A percentile compares a stretch with the other conserved stretches of the same genome.
These are phyloP conservation scores for Apophysomyces sp. DNA, from an alignment of 371 early-diverging fungal species.

Conservation along the genomic window DNA sequence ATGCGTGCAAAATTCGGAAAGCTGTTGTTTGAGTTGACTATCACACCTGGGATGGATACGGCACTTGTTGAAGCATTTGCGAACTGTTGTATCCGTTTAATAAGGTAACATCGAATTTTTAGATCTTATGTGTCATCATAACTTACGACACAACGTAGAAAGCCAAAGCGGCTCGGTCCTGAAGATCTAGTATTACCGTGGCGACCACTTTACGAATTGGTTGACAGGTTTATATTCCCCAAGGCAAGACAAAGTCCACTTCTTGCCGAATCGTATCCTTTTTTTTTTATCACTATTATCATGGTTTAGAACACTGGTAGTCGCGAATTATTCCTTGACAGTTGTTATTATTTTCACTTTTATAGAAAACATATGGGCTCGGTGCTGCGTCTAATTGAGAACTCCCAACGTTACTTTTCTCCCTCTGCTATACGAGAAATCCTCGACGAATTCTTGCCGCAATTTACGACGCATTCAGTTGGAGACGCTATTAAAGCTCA, in stretches of 20 bases:
- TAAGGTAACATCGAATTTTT: conserved; percentile 48
- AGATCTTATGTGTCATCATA: not conserved
- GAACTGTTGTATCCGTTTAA: conserved; percentile 48
- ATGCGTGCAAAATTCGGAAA: conserved; percentile 61
- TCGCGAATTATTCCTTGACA: not conserved
- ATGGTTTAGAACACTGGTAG: not conserved
- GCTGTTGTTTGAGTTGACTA: conserved; percentile 53
- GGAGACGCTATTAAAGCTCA: conserved; percentile 56
- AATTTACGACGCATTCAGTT: conserved; percentile 56
- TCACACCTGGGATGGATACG: conserved; percentile 65
- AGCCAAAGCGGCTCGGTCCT: conserved; percentile 47
- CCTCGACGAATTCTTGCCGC: conserved; percentile 69
- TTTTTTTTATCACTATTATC: not conserved
- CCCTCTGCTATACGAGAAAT: conserved; percentile 67
- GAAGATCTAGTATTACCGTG: conserved; percentile 68
- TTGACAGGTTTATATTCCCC: conserved; percentile 57
- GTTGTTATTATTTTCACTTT: not conserved
- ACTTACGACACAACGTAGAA: conserved; percentile 22
- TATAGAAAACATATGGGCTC: conserved; percentile 35
- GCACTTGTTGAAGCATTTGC: conserved; percentile 60
- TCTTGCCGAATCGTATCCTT: conserved; percentile 52
- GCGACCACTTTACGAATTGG: conserved; percentile 70
- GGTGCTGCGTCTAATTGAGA: conserved; percentile 37
- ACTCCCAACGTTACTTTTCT: conserved; percentile 61
- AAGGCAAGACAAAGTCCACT: conserved; percentile 63